phyloP scores from a whole-genome alignment of 306 rosid genomes.

The Castanea crenata region DNA sequence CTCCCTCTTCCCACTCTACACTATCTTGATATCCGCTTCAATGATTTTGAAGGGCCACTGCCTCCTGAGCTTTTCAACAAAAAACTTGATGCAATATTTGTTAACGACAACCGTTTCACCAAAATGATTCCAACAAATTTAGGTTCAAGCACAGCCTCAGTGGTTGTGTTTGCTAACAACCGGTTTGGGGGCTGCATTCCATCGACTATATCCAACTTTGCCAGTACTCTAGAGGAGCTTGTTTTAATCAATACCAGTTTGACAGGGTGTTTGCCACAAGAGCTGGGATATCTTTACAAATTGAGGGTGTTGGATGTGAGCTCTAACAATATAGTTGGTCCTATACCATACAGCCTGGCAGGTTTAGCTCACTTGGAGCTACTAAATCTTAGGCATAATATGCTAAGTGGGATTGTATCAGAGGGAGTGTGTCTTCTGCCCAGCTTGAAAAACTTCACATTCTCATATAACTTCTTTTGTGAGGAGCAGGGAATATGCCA shows the following conservation, averaged over 20 bases:
- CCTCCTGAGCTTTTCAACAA: constrained; percentile 68
- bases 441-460: constrained; percentile 61
- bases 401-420: constrained; percentile 60
- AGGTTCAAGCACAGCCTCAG: constrained; percentile 53
- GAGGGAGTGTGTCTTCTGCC: constrained; percentile 71
- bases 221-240: constrained; percentile 70
- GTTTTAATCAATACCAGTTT: constrained; percentile 60
- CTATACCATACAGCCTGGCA: constrained; percentile 76
- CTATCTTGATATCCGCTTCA: constrained; percentile 75
- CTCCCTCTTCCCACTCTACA: constrained; percentile 53
- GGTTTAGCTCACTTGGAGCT: constrained; percentile 80
- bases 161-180: constrained; percentile 82
- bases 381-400: constrained; percentile 66
- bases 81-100: constrained; percentile 63
- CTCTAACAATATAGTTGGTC: constrained; percentile 59
- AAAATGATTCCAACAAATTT: constrained; percentile 44
- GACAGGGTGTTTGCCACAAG: constrained; percentile 83
- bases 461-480: constrained; percentile 76
- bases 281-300: constrained; percentile 84
- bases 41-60: constrained; percentile 80
- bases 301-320: constrained; percentile 78
- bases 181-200: constrained; percentile 73
- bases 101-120: constrained; percentile 72
- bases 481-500: constrained; percentile 77
- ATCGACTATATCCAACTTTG: constrained; percentile 55